Base-by-base conservation (phyloP, 176 grass and related monocot genomes). In the Oryza coarctata region DNA sequence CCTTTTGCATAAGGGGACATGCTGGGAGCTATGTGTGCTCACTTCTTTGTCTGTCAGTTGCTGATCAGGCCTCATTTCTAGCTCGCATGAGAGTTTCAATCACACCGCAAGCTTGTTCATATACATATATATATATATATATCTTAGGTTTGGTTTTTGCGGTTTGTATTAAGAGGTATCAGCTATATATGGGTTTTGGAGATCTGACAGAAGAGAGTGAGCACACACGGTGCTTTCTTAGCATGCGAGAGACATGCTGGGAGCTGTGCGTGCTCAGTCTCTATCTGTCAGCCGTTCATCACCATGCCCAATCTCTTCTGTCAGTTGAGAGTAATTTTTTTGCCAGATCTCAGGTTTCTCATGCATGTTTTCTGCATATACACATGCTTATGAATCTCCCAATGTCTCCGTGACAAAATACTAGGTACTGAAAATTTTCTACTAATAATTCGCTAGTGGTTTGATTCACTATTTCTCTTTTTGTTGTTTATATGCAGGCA, bases 171-270 rank as follows among this genome's bases (percentile, higher is more conserved):
- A 72, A 44, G 34, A 35, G 6, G 14, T 3, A 25, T 39, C 0
- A 39, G 17, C 5, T 2, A 55, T 55, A 18, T 55, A 55, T 68
- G 73, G 67, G 79, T 65, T 80, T 86, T 86, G 73, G 80, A 90
- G 88, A 60, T 82, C 81, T 80, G 85, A 85, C 78, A 85, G 88
- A 84, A 91, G 89, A 90, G 85, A 91, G 85, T 85, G 91, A 85
- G 77, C 78, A 88, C 85, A 82, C 60, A 55, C 49, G 79, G 85
- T 82, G 78, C 67, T 86, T 89, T 90, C 88, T 45, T 83, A 80
- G 70, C 80, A 86, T 83, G 79, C 34, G 8, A 79, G 61, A 17
- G 57, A 27, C 74, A 75, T 89, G 86, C 57, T 92, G 8, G 83
- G 87, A 89, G 79, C 83, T 80, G 79, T 83, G 83, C 69, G 86